Base-by-base conservation (phyloP, 768 basidiomycete genomes). In the Candolleomyces efflorescens region DNA sequence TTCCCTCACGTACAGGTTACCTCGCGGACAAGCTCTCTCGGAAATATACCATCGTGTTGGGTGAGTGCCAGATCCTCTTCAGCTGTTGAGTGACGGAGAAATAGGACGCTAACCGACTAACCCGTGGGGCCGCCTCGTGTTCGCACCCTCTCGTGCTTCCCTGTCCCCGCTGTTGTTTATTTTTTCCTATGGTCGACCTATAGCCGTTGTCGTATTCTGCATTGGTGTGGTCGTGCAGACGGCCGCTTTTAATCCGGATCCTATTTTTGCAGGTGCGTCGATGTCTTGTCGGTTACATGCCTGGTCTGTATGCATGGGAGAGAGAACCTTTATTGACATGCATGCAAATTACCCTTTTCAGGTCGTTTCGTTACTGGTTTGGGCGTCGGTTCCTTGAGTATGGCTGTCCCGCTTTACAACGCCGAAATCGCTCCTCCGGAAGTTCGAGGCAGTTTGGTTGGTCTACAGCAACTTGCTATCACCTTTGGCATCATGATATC, bases 401-500 rank as follows among this genome's bases (percentile, higher is more conserved):
- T 90, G 88, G 80, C 82, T n/a, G 89, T 92, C 11, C 90, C 90
- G 1, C 76, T 92, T 38, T 90, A 89, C 77, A 91, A 91, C 60
- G 75, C 76, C 39, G 80, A 80, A 68, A 81, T 90, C 54, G 84
- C 86, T 1, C 90, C 90, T 24, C 88, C 90, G 3, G 90, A 91
- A 71, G 87, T 92, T 15, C 83, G 90, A 60, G 90, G 90, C 12
- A 86, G 85, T 67, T 73, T 92, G 38, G 89, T 92, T 53, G 89
- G 88, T 3, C 79, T 92, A 9, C 90, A 92, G 67, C 90, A 92
- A 67, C 76, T 92, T 18, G 86, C 89, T 2, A 92, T 92, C 68
- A 88, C 87, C 1, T 89, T 89, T 63, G 87, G 87, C 20, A 90
- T 89, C 67, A 84, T 89, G 84, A 61, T 89, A 23, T 77, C 76